Base-by-base conservation (phyloP, 441 rosid genomes). In the Euphorbia schlechtendalii region DNA sequence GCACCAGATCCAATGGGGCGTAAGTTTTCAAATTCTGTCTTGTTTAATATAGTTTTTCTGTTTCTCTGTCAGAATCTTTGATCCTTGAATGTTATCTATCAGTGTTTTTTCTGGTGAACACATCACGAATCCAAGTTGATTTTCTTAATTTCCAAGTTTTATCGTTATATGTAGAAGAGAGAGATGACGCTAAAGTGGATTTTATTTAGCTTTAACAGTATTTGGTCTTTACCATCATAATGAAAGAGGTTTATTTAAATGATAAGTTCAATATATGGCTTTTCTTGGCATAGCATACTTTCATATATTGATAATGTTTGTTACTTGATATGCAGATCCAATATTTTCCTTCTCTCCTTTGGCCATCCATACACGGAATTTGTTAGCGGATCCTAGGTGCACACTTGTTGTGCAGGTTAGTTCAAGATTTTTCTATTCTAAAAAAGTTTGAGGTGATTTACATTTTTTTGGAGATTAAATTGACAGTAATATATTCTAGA, bases 341-440 rank as follows among this genome's bases (percentile, higher is more conserved):
- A 67, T 94, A 75, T 91, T 91, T 83, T 85, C 96, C 53, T 89
- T 94, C 72, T 91, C 96, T 53, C 98, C 98, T 4, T 64, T 94
- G 85, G 98, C 96, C 56, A 94, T 94, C 74, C 98, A 94, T 75
- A 84, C 98, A 34, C 69, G 98, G 67, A 94, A 94, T 60, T 78
- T 94, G 67, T 84, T 94, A 76, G 92, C 87, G 66, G 89, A 89
- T 38, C 98, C 98, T 11, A 94, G 86, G 74, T 94, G 98, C 81
- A 85, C 92, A 32, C 90, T 94, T 48, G 96, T 91, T 63, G 96
- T 94, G 69, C 99, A 94, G 92, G 99, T 94, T 80, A 63, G 71
- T 64, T 40, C 54, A 18, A 40, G 24, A 58, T 58, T 22, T n/a
- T 60, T 59, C 71, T 15, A 49, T 65, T 30, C 64, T 66, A 46